Base-by-base conservation (phyloP, 2,329 filamentous ascomycete genomes). In the Cladophialophora exuberans region DNA sequence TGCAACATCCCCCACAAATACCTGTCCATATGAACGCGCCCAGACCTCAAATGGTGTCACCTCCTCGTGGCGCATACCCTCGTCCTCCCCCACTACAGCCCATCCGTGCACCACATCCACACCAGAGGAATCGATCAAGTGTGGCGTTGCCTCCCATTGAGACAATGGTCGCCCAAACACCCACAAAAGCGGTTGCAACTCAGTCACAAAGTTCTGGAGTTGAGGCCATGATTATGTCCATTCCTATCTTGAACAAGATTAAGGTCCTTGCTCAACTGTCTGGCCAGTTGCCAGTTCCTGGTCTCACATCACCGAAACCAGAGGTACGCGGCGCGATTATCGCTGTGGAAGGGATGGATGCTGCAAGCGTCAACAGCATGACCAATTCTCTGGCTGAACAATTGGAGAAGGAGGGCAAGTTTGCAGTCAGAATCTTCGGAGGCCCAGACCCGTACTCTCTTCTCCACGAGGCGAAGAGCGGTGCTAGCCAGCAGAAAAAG, bases 311-410 rank as follows among this genome's bases (percentile, higher is more conserved):
- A 52, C 71, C 48, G 48, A 65, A 20, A 68, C 72, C 56, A 72
- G 76, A 65, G 62, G 75, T 77, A 5, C 83, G 91, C n/a, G 92
- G 93, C 0, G 83, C 88, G 0, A 82, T 97, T 31, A 86, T 97
- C 59, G 87, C 89, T 0, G 76, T 97, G 23, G 93, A 97, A 70
- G 92, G 92, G 1, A 79, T 87, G 15, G 82, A 86, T 54, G 70
- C 75, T 1, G 77, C 81, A 7, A 82, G 89, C 3, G 85, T 89
- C 3, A 74, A 79, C 2, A 80, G 82, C 15, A 82, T 96, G 17
- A 80, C 87, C 51, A 77, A 79, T 28, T 86, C 85, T 63, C 76
- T 96, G 65, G 78, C 74, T 54, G 76, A 73, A 54, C 74, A 73
- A 36, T 70, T 86, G 41, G 72, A 72, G 43, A 80, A 77, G 33